phyloP scores from a whole-genome alignment of 2,329 filamentous ascomycete genomes.

The Didymella segeticola region DNA sequence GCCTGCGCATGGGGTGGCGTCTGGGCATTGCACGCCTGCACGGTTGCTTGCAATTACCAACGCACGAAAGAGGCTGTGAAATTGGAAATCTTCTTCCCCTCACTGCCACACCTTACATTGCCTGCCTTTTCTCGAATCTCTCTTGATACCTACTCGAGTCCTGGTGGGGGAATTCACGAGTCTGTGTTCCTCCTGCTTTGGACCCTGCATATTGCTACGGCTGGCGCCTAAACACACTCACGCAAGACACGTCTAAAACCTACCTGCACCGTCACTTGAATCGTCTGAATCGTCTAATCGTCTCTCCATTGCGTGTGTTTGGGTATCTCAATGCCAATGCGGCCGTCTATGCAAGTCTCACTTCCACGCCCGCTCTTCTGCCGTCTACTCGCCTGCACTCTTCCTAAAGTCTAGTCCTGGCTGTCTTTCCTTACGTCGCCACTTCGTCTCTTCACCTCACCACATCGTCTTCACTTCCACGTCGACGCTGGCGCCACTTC shows the following conservation, averaged over 20 bases:
- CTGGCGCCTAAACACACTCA: constrained; percentile 8
- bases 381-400: neutral
- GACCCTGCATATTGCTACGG: constrained; percentile 37
- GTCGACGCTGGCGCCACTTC: constrained; percentile 30
- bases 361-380: neutral
- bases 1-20: constrained; percentile 9
- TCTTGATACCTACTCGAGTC: no score
- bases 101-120: no score
- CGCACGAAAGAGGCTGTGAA: no score
- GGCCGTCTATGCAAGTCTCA: constrained; percentile 3
- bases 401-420: constrained; percentile 27
- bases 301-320: neutral
- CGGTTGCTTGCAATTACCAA: no score
- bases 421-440: constrained; percentile 34
- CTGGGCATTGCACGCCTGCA: constrained; percentile 1
- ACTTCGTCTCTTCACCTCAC: constrained; percentile 8
- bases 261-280: neutral
- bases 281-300: neutral
- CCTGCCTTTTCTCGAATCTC: no score
- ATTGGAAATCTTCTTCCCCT: no score
- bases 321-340: constrained; percentile 22
- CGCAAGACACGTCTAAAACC: constrained; percentile 2
- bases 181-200: constrained; percentile 5
- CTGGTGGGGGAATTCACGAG: neutral
- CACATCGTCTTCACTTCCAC: no score